Evolutionary conservation across 345 rosid species (phyloP), one percentile per base, ranked within the genome.

Genomic region (Gossypium arboreum): DNA sequence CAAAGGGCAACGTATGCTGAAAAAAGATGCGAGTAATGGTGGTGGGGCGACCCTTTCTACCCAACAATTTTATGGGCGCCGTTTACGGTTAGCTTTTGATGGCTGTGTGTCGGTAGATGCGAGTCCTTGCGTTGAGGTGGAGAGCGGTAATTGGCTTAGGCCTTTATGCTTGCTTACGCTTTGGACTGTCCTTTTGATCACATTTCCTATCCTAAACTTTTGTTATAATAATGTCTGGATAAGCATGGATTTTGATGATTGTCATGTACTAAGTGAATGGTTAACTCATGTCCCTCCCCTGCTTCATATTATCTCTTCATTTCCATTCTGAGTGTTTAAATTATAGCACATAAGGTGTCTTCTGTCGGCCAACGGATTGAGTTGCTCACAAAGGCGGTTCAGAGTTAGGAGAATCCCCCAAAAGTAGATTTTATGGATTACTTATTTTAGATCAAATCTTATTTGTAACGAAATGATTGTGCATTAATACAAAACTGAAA

Each of bases 21-120:
- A 22, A 60, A 61, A 22, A 62, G 55, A 34, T 16, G 11, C n/a
- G 39, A 68, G 80, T 39, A 65, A 76, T 60, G 82, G 82, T 58
- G 77, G 76, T 69, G 81, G 72, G 29, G 27, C 61, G 39, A 59
- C 39, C 63, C 15, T 51, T 69, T 22, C 0, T 1, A 11, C 71
- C 39, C 20, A 10, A 5, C 15, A 34, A 9, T 17, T 29, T 68
- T 17, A 17, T 27, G 25, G 47, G 22, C 58, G 44, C 17, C 60
- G 20, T 11, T 56, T 48, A 34, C 3, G 50, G 8, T 3, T 51
- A 51, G 45, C 47, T 29, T 70, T 70, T 51, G 45, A n/a, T 34
- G 48, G 2, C 6, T 52, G 41, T 34, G 41, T 34, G 73, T 54
- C 73, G 1, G 67, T 24, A 12, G n/a, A 12, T 11, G 22, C 52